Evolutionary conservation across 805 yeast species (phyloP), one percentile per base, ranked within the genome.

Genomic region (Kluyveromyces lactis): DNA sequence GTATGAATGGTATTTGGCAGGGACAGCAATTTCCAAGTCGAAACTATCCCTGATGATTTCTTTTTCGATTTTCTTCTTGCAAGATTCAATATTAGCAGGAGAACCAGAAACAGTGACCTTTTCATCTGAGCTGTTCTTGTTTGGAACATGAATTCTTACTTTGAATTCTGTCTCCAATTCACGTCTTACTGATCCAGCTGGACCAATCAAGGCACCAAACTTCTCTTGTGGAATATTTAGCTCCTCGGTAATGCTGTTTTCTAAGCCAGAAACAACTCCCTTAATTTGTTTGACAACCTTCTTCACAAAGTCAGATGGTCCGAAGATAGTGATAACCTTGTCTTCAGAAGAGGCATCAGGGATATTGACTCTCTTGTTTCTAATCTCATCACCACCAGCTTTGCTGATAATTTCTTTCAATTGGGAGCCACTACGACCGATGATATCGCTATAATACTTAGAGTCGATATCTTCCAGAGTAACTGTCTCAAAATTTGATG

Each of bases 141-240:
- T 72, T 47, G 97, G 97, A 54, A 90, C 73, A 33, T 67, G 68
- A 40, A 90, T 60, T 19, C 60, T 56, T 36, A 85, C 89, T 11
- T 69, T 67, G 59, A 72, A 84, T 52, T 81, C 85, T 12, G 73
- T 67, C 64, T 86, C 90, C 46, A 86, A 60, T 9, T 74, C 67
- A 49, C 81, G 81, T 63, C 90, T 85, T 42, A 73, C 72, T 10
- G 76, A 53, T 32, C 97, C 97, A 42, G 78, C 77, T 28, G 86
- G 78, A 29, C 97, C 97, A 59, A 90, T 76, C 38, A 90, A 55
- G 8, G 77, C 69, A 51, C 86, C 75, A 52, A 85, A 90, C 55
- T 80, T 81, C 43, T 77, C 81, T 56, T 77, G 76, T 30, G 92
- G 76, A 51, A 90, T 68, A 12, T 69, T 77, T 42, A 72, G 50